phyloP scores from a whole-genome alignment of 1,284 basidiomycete species.

The Malassezia obtusa region DNA sequence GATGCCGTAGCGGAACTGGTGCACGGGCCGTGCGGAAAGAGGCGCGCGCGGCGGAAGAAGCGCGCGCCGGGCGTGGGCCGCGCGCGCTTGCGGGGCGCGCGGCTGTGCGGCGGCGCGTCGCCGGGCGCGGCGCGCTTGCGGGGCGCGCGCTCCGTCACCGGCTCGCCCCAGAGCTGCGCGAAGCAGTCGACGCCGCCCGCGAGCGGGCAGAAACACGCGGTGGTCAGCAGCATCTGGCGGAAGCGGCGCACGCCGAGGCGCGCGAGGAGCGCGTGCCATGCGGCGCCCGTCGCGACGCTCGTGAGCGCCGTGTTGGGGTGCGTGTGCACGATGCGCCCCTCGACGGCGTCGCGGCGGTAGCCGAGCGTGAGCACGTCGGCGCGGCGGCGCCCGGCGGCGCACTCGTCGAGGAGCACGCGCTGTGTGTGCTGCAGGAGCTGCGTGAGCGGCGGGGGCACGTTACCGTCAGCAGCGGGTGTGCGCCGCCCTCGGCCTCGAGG shows the following conservation, averaged over 20 bases:
- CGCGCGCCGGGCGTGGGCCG: no score
- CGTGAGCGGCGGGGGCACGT: neutral
- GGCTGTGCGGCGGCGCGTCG: neutral
- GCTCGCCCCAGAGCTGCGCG: constrained; percentile 65
- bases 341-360: constrained; percentile 54
- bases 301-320: constrained; percentile 67
- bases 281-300: constrained; percentile 55
- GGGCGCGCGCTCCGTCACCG: constrained; percentile 52
- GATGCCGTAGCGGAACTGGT: constrained; percentile 2
- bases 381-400: neutral
- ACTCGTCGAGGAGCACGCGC: neutral
- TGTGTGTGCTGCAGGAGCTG: neutral
- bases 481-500: neutral
- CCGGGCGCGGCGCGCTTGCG: neutral
- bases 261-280: constrained; percentile 61
- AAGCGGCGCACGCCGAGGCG: constrained; percentile 63
- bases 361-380: constrained; percentile 58
- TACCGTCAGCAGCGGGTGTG: neutral
- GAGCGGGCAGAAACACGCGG: constrained; percentile 62
- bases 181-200: constrained; percentile 61
- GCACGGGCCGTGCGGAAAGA: neutral
- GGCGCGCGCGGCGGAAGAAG: neutral
- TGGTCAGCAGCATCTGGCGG: constrained; percentile 62
- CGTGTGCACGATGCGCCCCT: constrained; percentile 53
- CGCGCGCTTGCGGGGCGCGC: neutral